phyloP scores from a whole-genome alignment of 2,329 filamentous ascomycete genomes.

The Diaporthe aspalathi region DNA sequence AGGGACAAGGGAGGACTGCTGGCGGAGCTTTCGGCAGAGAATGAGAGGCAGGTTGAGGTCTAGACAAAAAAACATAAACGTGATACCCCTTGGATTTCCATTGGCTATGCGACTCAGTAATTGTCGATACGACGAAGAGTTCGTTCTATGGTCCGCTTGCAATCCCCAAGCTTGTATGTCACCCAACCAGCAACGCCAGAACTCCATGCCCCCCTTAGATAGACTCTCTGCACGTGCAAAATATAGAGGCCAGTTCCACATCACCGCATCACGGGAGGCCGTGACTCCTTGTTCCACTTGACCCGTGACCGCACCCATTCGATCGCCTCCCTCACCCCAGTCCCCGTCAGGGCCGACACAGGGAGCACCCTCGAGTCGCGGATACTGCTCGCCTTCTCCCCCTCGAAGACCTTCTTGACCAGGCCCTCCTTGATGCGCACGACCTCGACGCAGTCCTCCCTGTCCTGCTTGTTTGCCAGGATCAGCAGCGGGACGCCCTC shows the following conservation, averaged over 20 bases:
- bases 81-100: conserved; percentile 51
- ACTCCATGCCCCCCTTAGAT: conserved; percentile 23
- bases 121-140: conserved; percentile 6
- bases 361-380: conserved; percentile 92
- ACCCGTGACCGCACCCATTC: conserved; percentile 94
- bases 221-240: conserved; percentile 1
- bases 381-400: conserved; percentile 86
- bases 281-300: conserved; percentile 94
- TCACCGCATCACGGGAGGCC: conserved; percentile 93
- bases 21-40: conserved; percentile 84
- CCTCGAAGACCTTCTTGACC: conserved; percentile 95
- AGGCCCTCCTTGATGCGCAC: conserved; percentile 97
- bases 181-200: not conserved
- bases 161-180: not conserved
- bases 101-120: conserved; percentile 29
- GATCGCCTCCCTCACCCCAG: conserved; percentile 93
- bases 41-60: conserved; percentile 70
- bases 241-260: conserved; percentile 24
- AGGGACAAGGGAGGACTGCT: conserved; percentile 83
- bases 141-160: not conserved
- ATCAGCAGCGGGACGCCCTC: conserved; percentile 93
- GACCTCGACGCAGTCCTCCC: conserved; percentile 97
- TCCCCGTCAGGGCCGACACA: conserved; percentile 87
- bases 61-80: conserved; percentile 43
- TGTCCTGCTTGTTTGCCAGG: conserved; percentile 96